Evolutionary conservation across 768 basidiomycete species (phyloP).

Genomic region (Filobasidium wieringae): DNA sequence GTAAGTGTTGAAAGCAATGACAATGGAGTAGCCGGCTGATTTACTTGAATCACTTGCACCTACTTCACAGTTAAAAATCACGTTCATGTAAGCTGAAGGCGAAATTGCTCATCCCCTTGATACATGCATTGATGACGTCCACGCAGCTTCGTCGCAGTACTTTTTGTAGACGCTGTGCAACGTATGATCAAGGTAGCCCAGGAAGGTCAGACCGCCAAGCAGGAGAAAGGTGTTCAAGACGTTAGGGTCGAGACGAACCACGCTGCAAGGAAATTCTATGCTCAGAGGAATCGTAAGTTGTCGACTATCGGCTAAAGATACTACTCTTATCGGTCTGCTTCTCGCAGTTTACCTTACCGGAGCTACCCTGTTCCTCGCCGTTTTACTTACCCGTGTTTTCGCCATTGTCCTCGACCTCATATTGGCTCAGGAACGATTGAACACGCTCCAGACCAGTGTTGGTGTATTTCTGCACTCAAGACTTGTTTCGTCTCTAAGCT

Average conservation of each 20-base stretch:
- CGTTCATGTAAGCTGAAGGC: conserved; percentile 60
- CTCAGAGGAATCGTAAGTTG: conserved; percentile 28
- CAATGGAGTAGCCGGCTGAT: not conserved
- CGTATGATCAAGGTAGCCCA: conserved; percentile 60
- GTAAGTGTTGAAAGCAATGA: conserved; percentile 16
- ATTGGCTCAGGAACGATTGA: conserved; percentile 75
- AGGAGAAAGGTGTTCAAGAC: conserved; percentile 47
- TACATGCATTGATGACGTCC: not conserved
- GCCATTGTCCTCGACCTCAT: conserved; percentile 84
- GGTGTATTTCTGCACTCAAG: conserved; percentile 7
- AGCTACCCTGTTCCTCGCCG: conserved; percentile 77
- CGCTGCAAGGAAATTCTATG: conserved; percentile 83
- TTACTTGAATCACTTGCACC: no score
- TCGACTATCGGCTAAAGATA: not conserved
- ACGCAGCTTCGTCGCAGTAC: conserved; percentile 59
- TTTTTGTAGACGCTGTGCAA: conserved; percentile 85
- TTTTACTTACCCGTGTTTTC: conserved; percentile 85
- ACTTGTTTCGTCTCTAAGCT: not conserved
- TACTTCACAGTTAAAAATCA: conserved; percentile 56
- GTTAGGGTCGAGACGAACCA: conserved; percentile 69
- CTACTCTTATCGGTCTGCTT: not conserved
- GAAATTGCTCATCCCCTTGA: not conserved
- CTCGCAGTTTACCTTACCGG: conserved; percentile 58
- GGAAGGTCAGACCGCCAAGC: conserved; percentile 47
- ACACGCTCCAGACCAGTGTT: conserved; percentile 62